Conservation (phyloP, 139 green algal genomes). For the Desmodesmus armatus region DNA sequence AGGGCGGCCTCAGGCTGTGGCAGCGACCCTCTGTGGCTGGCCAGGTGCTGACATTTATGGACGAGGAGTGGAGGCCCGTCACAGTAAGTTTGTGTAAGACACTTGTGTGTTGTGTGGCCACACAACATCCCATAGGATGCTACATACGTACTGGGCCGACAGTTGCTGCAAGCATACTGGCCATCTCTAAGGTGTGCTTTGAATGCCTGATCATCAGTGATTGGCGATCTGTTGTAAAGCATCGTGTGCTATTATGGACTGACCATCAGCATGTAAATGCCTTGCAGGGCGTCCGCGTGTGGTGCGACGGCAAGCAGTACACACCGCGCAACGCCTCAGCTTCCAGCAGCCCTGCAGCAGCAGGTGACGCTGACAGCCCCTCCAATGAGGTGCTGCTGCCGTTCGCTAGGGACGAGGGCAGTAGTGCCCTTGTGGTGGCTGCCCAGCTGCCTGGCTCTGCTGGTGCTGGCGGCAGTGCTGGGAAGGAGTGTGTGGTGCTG, state of each 20-base stretch:
- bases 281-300: slow-evolving; percentile 8
- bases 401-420: neutral
- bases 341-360: neutral
- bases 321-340: neutral
- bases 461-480: neutral
- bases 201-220: neutral
- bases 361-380: too few species aligned
- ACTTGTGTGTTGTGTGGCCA: neutral
- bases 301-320: slow-evolving; percentile 24
- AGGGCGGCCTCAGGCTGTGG: neutral
- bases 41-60: slow-evolving; percentile 11
- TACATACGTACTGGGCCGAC: too few species aligned
- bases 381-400: slow-evolving; percentile 21
- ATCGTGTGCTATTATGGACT: neutral
- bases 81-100: neutral
- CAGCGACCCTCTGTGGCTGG: slow-evolving; percentile 1
- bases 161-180: too few species aligned
- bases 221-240: neutral
- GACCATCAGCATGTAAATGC: neutral
- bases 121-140: neutral
- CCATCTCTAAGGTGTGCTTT: too few species aligned
- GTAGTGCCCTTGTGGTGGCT: neutral
- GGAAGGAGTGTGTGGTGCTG: slow-evolving; percentile 7
- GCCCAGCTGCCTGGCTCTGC: neutral
- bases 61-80: slow-evolving; percentile 12